Base-by-base conservation (phyloP, 2,329 filamentous ascomycete genomes). In the Scopulariopsis brevicaulis region DNA sequence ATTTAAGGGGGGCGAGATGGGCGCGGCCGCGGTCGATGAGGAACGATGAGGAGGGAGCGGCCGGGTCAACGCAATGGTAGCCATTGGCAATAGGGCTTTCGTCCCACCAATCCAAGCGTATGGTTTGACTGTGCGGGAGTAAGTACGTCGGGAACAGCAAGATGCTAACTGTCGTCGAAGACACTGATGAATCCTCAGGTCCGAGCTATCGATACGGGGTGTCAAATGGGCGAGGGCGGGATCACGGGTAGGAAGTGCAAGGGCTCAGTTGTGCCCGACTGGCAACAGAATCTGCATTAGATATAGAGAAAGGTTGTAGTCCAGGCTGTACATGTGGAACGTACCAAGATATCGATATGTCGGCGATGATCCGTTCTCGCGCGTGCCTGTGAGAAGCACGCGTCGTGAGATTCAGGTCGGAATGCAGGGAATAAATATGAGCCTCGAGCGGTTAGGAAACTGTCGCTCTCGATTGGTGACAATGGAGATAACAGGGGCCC, bases 1-100 rank as follows among this genome's bases (percentile, higher is more conserved):
- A 20, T 40, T 54, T 15, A 54, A 12, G 32, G 53, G 28, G 18
- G 53, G 32, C 11, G 53, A 37, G 32, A 46, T 25, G 25, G 52
- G n/a, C 28, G 52, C 18, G 32, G 52, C 53, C 11, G 57, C 70
- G 63, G 73, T 69, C 51, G 75, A 71, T 28, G 74, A 70, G 40
- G 75, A 68, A 59, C 71, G 71, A 65, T 77, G 76, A 58, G 74
- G 69, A 59, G 73, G 69, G 57, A 78, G 70, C 58, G 76, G 76
- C 65, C 77, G 71, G 37, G 77, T 71, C 50, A 83, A 68, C 54
- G 80, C 77, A 66, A 83, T 75, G 57, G 80, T 81, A 59, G 80
- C 76, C 80, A 83, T 83, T 57, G 28, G 22, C 12, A 50, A 14
- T n/a, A 12, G 20, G 11, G n/a, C 3, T 22, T 24, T 4, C 4